Evolutionary conservation across 345 rosid species (phyloP).

Genomic region (Euphorbia tirucalli): DNA sequence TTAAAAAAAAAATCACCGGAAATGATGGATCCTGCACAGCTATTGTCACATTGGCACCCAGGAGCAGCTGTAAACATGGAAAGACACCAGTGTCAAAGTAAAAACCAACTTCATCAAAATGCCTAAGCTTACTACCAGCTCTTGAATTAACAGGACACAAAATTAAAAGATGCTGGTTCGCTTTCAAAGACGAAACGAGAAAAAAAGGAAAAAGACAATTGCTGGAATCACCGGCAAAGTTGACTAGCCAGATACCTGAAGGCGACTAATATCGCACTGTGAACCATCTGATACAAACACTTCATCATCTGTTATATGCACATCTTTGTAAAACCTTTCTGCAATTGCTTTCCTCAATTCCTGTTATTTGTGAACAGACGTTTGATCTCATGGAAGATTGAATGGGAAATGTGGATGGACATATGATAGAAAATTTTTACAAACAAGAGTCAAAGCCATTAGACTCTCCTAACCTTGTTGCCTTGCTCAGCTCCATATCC

Average conservation of each 20-base stretch:
- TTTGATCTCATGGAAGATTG: background rate
- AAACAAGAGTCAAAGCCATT: background rate
- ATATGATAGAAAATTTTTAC: too few relatives aligned
- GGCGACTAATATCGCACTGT: slow-evolving; percentile 63
- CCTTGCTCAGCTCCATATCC: slow-evolving; percentile 35
- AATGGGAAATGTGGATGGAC: background rate
- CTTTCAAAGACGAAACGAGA: too few relatives aligned
- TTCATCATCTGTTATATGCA: slow-evolving; percentile 43
- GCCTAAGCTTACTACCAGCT: background rate
- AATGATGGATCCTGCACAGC: slow-evolving; percentile 70
- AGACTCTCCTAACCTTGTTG: slow-evolving; percentile 12
- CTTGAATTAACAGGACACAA: background rate
- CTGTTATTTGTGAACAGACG: slow-evolving; percentile 20
- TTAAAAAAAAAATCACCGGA: slow-evolving; percentile 34
- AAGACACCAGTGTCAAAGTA: slow-evolving; percentile 4
- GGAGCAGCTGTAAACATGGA: slow-evolving; percentile 42
- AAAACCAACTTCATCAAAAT: background rate
- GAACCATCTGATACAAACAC: slow-evolving; percentile 67
- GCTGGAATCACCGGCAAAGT: background rate
- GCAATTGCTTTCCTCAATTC: slow-evolving; percentile 50
- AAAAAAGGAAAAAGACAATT: too few relatives aligned
- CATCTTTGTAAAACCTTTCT: slow-evolving; percentile 46
- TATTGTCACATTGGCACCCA: slow-evolving; percentile 47
- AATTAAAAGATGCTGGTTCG: background rate
- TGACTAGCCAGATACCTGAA: slow-evolving; percentile 38